A percentile compares a stretch with the other conserved stretches of the same genome.
phyloP scores from a whole-genome alignment of 2,329 filamentous ascomycete species.

The Hortaea sp. region DNA sequence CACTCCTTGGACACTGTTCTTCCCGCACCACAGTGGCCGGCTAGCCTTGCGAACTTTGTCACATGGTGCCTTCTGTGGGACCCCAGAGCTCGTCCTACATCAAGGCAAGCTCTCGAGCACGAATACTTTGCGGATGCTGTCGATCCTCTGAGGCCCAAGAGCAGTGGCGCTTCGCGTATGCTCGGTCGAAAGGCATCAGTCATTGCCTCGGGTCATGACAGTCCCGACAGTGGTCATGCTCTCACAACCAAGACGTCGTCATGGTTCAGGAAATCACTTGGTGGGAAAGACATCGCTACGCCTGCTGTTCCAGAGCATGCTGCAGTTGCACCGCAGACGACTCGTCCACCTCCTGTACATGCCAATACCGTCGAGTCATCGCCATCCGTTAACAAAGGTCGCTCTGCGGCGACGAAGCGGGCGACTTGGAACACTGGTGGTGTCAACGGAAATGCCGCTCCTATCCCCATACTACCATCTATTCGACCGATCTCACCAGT shows the following conservation, averaged over 20 bases:
- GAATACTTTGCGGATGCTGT: constrained; percentile 91
- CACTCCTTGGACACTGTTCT: constrained; percentile 93
- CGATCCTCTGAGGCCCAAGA: constrained; percentile 86
- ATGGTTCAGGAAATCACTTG: constrained; percentile 94
- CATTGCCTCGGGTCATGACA: constrained; percentile 58
- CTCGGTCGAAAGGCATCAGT: constrained; percentile 87
- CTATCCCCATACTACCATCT: constrained; percentile 91
- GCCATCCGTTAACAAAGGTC: constrained; percentile 38
- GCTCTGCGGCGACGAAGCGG: constrained; percentile 61
- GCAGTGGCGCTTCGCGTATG: constrained; percentile 73
- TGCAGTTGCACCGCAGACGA: constrained; percentile 30
- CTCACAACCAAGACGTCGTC: constrained; percentile 71
- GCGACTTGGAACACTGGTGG: constrained; percentile 82
- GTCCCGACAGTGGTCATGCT: constrained; percentile 44
- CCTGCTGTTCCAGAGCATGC: constrained; percentile 46
- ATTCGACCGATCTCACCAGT: constrained; percentile 92
- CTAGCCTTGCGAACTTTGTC: constrained; percentile 80
- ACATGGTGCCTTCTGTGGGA: constrained; percentile 99
- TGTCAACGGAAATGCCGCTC: constrained; percentile 58
- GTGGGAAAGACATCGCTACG: constrained; percentile 63
- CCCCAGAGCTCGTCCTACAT: constrained; percentile 82
- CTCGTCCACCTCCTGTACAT: constrained; percentile 33
- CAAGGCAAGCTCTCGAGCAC: constrained; percentile 84
- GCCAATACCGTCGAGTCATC: constrained; percentile 34
- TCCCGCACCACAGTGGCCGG: constrained; percentile 81